phyloP scores from a whole-genome alignment of 2,329 filamentous ascomycete genomes.

The Scedosporium aurantiacum region DNA sequence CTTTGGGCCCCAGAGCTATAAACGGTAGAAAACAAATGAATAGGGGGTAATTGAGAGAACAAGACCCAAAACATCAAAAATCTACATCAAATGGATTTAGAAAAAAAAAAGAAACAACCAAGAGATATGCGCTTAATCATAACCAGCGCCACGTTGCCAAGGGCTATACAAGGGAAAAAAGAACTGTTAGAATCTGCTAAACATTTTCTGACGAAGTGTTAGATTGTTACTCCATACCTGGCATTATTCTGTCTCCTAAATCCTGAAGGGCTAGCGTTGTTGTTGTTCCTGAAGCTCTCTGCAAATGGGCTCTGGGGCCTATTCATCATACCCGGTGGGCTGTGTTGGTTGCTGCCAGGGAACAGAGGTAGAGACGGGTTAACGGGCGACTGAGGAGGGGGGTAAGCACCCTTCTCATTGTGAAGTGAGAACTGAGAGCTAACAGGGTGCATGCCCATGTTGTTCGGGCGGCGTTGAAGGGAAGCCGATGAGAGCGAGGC shows the following conservation, averaged over 20 bases:
- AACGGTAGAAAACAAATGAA: no score
- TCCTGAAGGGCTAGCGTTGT: slow-evolving; percentile 21
- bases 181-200: slow-evolving; percentile 7
- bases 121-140: slow-evolving; percentile 18
- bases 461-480: slow-evolving; percentile 23
- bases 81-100: background rate
- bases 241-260: slow-evolving; percentile 27
- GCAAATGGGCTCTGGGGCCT: slow-evolving; percentile 24
- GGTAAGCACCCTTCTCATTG: slow-evolving; percentile 12
- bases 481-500: slow-evolving; percentile 28
- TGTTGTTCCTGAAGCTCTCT: slow-evolving; percentile 12
- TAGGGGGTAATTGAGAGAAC: background rate
- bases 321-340: background rate
- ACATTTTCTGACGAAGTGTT: background rate
- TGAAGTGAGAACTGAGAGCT: slow-evolving; percentile 16
- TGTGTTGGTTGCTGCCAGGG: slow-evolving; percentile 23
- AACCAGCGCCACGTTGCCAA: slow-evolving; percentile 34
- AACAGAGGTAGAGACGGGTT: slow-evolving; percentile 33
- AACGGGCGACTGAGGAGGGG: slow-evolving; percentile 25
- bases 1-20: background rate
- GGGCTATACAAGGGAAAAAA: slow-evolving; percentile 19
- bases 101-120: background rate
- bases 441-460: slow-evolving; percentile 16
- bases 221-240: slow-evolving; percentile 18
- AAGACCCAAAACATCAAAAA: background rate